Evolutionary conservation across 352 stramenopile species (phyloP).

Genomic region (Phytopythium aichiense): DNA sequence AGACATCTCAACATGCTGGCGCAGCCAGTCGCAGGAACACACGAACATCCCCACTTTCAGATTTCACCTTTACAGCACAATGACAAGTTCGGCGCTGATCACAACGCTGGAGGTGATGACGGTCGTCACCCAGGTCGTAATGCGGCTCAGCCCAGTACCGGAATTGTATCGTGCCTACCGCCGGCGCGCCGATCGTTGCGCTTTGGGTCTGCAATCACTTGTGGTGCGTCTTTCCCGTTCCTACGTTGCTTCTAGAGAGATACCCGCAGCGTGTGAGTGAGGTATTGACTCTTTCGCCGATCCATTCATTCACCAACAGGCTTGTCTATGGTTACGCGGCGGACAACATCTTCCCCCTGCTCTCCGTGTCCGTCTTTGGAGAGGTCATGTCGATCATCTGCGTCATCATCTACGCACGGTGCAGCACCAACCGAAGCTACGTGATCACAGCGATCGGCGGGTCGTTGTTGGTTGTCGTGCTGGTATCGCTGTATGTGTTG

Average conservation of each 20-base stretch:
- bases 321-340: slow-evolving; percentile 21
- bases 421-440: slow-evolving; percentile 15
- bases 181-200: slow-evolving; percentile 16
- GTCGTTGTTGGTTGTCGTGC: slow-evolving; percentile 5
- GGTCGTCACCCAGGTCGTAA: slow-evolving; percentile 16
- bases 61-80: background rate
- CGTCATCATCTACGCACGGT: slow-evolving; percentile 18
- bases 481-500: slow-evolving; percentile 18
- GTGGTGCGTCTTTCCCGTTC: slow-evolving; percentile 14
- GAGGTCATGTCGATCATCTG: slow-evolving; percentile 16
- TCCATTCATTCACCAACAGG: slow-evolving; percentile 1
- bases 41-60: too few relatives aligned
- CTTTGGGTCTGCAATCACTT: slow-evolving; percentile 25
- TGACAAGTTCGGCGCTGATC: slow-evolving; percentile 19
- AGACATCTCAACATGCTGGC: background rate
- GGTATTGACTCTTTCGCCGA: background rate
- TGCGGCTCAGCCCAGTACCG: slow-evolving; percentile 18
- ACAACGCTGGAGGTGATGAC: slow-evolving; percentile 23
- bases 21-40: too few relatives aligned
- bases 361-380: slow-evolving; percentile 22
- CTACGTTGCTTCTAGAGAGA: too few relatives aligned
- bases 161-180: slow-evolving; percentile 20
- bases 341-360: slow-evolving; percentile 22
- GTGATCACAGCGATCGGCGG: slow-evolving; percentile 8
- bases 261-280: background rate